Evolutionary conservation across 1,284 basidiomycete genomes (phyloP), one percentile per base, ranked within the genome.

Genomic region (Wallemia mellicola): DNA sequence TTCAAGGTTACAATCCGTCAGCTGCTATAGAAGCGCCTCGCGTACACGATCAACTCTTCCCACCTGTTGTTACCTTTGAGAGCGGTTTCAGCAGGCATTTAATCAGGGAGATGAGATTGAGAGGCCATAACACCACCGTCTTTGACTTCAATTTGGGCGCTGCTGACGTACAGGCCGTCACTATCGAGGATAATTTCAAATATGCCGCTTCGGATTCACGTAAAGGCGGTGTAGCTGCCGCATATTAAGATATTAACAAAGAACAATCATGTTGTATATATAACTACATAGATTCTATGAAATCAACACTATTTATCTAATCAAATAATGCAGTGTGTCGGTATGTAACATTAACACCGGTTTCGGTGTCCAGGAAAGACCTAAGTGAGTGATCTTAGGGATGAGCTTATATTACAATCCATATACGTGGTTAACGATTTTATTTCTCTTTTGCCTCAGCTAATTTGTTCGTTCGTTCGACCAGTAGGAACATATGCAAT

Each of bases 11-110:
- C 70, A 80, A 92, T 65, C 68, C 83, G 28, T 80, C 81, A 61
- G 69, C 76, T 28, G 86, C 91, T 0, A 79, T 96, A 32, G 92
- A 96, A 69, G 76, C 72, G 63, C 81, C 85, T 0, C 75, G 91
- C n/a, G 68, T 94, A n/a, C 91, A 96, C 67, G 79, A 94, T 67
- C 92, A 96, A 68, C 73, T 94, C 27, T 81, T 81, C 62, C 91
- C 92, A 0, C 61, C 67, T 17, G 55, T 70, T 26, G 74, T 85
- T 2, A 77, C 81, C 15, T 75, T 77, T 27, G 88, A 92, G 64
- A 70, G 74, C 62, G 73, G 76, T 0, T 78, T 81, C 64, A 76
- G 79, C 1, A 60, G 65, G 27, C 66, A 74, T 26, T 65, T 81
- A 27, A 61, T 87, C 2, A 71, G 77, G 19, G 79, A 68, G 1